Evolutionary conservation across 1,139 yeast genomes (phyloP).

Genomic region (Diutina neorugosa): DNA sequence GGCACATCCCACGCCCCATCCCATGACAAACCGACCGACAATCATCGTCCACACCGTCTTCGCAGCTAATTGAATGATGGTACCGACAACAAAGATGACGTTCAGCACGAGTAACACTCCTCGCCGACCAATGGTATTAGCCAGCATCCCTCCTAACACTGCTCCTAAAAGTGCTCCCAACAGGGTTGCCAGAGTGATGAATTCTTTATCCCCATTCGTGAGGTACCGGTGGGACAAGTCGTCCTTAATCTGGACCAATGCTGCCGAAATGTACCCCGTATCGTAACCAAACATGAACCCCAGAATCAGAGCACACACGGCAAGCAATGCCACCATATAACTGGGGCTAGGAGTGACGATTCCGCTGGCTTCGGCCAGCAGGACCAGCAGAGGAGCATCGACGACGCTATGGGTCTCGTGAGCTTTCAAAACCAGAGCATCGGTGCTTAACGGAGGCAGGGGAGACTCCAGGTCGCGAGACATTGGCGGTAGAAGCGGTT

Average conservation of each 20-base stretch:
- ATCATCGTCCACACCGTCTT: conserved; percentile 84
- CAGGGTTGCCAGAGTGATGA: conserved; percentile 91
- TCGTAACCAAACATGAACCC: conserved; percentile 97
- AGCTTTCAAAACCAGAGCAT: neutral
- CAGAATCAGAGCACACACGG: conserved; percentile 33
- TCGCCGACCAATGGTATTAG: conserved; percentile 76
- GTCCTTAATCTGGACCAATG: conserved; percentile 71
- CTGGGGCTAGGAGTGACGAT: neutral
- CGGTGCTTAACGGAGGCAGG: neutral
- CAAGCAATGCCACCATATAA: neutral
- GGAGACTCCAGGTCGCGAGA: neutral
- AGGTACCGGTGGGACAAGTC: conserved; percentile 43
- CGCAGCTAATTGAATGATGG: conserved; percentile 71
- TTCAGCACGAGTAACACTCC: conserved; percentile 72
- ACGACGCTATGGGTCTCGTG: neutral
- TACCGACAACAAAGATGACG: conserved; percentile 68
- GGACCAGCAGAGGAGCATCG: neutral
- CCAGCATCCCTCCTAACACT: conserved; percentile 61
- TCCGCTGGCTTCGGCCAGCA: neutral
- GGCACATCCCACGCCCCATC: conserved; percentile 93
- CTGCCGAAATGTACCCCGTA: conserved; percentile 91
- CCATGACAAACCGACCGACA: conserved; percentile 81
- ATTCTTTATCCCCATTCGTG: conserved; percentile 69
- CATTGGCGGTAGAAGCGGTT: neutral
- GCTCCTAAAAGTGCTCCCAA: conserved; percentile 83